Evolutionary conservation across 169 alveolate species (phyloP), one percentile per base, ranked within the genome.

Genomic region (Eimeria falciformis): DNA sequence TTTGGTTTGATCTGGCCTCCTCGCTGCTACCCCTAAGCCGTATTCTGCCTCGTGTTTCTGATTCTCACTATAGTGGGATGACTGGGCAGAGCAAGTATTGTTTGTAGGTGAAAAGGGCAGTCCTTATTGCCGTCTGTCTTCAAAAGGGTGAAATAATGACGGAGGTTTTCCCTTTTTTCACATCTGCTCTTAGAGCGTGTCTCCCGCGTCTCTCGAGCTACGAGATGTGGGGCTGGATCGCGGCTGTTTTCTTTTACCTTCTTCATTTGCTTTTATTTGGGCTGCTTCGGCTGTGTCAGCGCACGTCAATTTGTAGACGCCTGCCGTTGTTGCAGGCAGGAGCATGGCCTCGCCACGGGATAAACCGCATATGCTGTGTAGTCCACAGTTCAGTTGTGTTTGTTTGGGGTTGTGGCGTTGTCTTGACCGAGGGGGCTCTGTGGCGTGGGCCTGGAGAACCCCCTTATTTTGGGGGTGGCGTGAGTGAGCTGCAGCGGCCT

Each of bases 261-360:
- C 5, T 47, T 46, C 87, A 78, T 18, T 50, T 78, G 47, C 29
- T 45, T n/a, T 9, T 78, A 17, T 5, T 2, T 14, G 23, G 5
- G 3, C 53, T 78, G 71, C 71, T 78, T 23, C 87, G 45, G 33
- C 87, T 3, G 11, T 1, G 46, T 27, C 87, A 25, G 71, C 53
- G 33, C 14, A 27, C 87, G 3, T 29, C 47, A 1, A 25, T 33
- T 45, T 21, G 18, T 27, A 11, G 58, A 33, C 47, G 50, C 23
- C 27, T 56, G 18, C 89, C 93, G 81, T 25, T 88, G 81, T 55
- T 88, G n/a, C 78, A 47, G 71, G 62, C 11, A 69, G 9, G 58
- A 6, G 50, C 37, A 5, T 88, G 83, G 62, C 93, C 93, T 0
- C 79, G 69, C 27, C 93, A 88, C 69, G 93, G 93, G 46, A 45